These are phyloP conservation scores for Eucalyptus erythrocorys DNA, from an alignment of 345 rosid species.

Conservation along the genomic window DNA sequence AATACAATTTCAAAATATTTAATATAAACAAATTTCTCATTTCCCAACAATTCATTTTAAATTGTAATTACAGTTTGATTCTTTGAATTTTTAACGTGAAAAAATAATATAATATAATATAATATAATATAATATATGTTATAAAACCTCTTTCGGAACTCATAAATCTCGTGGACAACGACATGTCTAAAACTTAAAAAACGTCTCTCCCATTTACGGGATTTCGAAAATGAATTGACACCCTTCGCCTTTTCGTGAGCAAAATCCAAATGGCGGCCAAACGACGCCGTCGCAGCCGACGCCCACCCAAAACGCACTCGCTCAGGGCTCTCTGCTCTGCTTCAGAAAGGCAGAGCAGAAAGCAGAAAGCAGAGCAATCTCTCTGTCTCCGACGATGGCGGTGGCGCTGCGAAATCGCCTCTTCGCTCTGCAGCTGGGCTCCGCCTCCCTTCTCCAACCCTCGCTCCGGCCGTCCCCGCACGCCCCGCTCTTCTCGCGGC, in stretches of 20 bases:
- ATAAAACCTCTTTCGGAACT: too few species aligned
- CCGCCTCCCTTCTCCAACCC: neutral
- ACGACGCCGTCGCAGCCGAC: neutral
- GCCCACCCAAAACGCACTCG: neutral
- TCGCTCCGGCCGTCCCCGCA: neutral
- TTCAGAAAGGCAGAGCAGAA: neutral
- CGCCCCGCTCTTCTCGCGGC: neutral
- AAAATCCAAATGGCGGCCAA: neutral
- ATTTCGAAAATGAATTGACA: neutral
- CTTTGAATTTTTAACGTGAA: neutral
- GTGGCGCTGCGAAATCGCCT: slow-evolving; percentile 1
- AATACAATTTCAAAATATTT: too few species aligned
- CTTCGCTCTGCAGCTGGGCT: neutral
- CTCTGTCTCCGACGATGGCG: neutral
- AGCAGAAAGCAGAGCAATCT: neutral
- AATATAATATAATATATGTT: too few species aligned
- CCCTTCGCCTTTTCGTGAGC: neutral
- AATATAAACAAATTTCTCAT: too few species aligned
- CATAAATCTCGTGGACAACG: too few species aligned
- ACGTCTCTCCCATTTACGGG: neutral
- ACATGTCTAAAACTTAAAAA: neutral
- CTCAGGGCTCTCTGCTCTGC: neutral
- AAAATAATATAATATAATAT: too few species aligned
- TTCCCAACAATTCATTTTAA: too few species aligned
- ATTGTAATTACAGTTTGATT: neutral